Evolutionary conservation across 2,329 filamentous ascomycete species (phyloP), one percentile per base, ranked within the genome.

Genomic region (Claviceps arundinis): DNA sequence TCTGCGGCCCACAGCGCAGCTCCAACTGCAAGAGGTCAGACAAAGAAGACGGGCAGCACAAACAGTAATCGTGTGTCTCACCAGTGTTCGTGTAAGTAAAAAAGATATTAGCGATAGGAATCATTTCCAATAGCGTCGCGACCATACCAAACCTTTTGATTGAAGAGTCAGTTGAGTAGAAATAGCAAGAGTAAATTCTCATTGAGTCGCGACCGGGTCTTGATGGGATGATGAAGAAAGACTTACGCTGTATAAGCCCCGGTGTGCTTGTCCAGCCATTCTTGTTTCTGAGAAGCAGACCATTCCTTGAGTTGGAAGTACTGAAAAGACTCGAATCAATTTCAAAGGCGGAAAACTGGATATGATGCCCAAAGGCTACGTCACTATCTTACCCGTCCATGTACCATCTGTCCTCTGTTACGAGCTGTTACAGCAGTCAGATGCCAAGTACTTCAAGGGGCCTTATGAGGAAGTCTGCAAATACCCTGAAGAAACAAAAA

Each of bases 1-100:
- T 94, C 89, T 17, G 88, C 87, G 42, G 91, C 90, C 89, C 89
- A 96, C n/a, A 97, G 71, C 7, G 91, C 91, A 51, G 90, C 91
- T 7, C 89, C 91, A 54, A 95, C 89, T 82, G 47, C 7, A 9
- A 47, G 19, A 17, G 7, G 14, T 43, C 8, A 13, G 17, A 41
- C 2, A 11, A 37, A 16, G 6, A 37, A 13, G 8, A 19, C 9
- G 19, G 11, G 24, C 17, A 37, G 22, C 11, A 13, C 9, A 19
- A 19, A 22, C 17, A 43, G 4, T 37, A 4, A 9, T 22, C 22
- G 14, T 11, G 38, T 9, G 17, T 48, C 68, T 62, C 70, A 79
- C 80, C 79, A 1, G 87, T 85, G 66, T 95, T 96, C 16, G 89
- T 95, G 66, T 94, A 96, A 0, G 85, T 78, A 62, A 95, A 95